Conservation (phyloP, 2,329 filamentous ascomycete genomes). For the Aspergillus aculeatus region DNA sequence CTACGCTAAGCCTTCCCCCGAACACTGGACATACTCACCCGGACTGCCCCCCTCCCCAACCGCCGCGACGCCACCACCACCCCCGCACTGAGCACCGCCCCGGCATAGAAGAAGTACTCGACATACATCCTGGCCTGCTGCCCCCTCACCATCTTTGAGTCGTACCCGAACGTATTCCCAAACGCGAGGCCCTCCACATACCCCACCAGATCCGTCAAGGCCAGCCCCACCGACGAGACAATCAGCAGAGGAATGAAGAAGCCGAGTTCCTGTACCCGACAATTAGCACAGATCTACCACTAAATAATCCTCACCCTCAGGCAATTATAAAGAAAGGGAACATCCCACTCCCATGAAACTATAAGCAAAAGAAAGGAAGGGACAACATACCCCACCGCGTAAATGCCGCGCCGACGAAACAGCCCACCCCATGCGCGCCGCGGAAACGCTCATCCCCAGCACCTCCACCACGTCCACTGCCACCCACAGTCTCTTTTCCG, state of each 20-base stretch:
- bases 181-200: slow-evolving; percentile 1
- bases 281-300: too few species aligned
- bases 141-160: neutral
- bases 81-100: slow-evolving; percentile 9
- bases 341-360: too few species aligned
- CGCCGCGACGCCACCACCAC: slow-evolving; percentile 6
- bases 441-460: slow-evolving; percentile 10
- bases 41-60: neutral
- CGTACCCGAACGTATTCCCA: neutral
- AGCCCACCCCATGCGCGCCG: slow-evolving; percentile 10
- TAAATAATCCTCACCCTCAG: too few species aligned
- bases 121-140: slow-evolving; percentile 11
- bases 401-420: slow-evolving; percentile 5
- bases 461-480: slow-evolving; percentile 13
- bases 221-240: slow-evolving; percentile 8
- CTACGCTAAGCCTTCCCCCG: neutral
- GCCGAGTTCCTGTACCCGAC: slow-evolving; percentile 1
- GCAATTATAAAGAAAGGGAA: too few species aligned
- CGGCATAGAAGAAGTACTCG: slow-evolving; percentile 11
- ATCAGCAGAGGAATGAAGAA: slow-evolving; percentile 3
- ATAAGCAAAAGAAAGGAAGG: too few species aligned
- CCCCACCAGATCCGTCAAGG: slow-evolving; percentile 6
- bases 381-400: slow-evolving; percentile 11
- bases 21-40: neutral
- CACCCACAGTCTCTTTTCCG: neutral